phyloP scores from a whole-genome alignment of 306 rosid genomes.

The Acmispon strigosus region DNA sequence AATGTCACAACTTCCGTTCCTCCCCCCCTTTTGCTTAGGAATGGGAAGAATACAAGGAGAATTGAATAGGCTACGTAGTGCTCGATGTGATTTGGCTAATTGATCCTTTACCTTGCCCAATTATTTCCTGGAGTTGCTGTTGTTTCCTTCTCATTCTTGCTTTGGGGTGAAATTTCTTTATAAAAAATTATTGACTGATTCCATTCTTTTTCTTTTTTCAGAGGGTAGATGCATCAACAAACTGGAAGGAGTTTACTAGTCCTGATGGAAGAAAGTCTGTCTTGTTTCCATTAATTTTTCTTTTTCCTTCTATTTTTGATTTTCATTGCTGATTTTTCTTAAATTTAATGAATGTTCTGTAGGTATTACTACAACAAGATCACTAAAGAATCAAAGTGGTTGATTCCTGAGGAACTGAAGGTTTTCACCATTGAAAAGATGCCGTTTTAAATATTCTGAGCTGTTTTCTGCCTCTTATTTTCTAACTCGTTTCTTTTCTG shows the following conservation, averaged over 20 bases:
- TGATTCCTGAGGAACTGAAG: constrained; percentile 82
- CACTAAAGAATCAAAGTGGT: constrained; percentile 88
- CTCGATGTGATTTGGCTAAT: constrained; percentile 14
- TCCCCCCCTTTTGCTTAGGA: not conserved
- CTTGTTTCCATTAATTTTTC: constrained; percentile 2
- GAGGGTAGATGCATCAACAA: constrained; percentile 93
- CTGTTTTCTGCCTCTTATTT: not conserved
- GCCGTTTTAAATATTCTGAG: not conserved
- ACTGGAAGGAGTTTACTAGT: constrained; percentile 88
- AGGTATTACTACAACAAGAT: constrained; percentile 86
- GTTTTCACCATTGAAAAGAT: constrained; percentile 32
- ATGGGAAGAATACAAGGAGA: not conserved
- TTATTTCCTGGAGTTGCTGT: constrained; percentile 19
- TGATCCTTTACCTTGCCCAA: constrained; percentile 10
- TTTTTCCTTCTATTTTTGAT: not conserved
- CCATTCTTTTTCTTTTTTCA: constrained; percentile 37
- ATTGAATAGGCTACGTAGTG: constrained; percentile 5
- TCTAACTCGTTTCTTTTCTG: constrained; percentile 19
- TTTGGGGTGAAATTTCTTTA: constrained; percentile 17
- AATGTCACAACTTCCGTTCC: not conserved
- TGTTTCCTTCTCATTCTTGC: constrained; percentile 14
- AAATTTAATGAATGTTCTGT: constrained; percentile 25
- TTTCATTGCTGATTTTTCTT: constrained; percentile 15
- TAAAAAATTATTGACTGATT: constrained; percentile 26
- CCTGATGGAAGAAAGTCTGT: constrained; percentile 91